Percentiles rank a stretch among this genome's conserved stretches.
phyloP scores from a whole-genome alignment of 345 rosid species.

The Microthlaspi erraticum region DNA sequence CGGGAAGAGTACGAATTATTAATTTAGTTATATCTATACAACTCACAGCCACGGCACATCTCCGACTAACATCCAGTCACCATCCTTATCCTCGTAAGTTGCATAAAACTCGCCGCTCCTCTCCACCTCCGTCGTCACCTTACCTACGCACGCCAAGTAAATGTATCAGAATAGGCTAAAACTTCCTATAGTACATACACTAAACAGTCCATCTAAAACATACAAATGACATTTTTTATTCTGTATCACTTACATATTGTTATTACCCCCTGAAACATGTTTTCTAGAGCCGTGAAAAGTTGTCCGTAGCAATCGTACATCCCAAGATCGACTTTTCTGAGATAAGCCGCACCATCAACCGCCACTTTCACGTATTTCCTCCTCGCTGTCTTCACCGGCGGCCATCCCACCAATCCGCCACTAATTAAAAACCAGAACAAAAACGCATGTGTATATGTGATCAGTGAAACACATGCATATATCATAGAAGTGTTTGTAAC shows the following conservation, averaged over 20 bases:
- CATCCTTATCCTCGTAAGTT: slow-evolving; percentile 80
- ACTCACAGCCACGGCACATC: slow-evolving; percentile 94
- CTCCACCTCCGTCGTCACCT: slow-evolving; percentile 26
- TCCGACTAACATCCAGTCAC: slow-evolving; percentile 90
- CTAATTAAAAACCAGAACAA: slow-evolving; percentile 34
- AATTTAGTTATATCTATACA: background rate
- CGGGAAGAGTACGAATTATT: background rate
- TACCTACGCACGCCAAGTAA: slow-evolving; percentile 40
- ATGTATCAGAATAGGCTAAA: slow-evolving; percentile 20
- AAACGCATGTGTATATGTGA: background rate
- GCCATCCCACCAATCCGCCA: slow-evolving; percentile 76
- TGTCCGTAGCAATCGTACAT: slow-evolving; percentile 52
- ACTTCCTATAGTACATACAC: too few relatives aligned
- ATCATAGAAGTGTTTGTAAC: background rate
- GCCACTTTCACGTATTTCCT: slow-evolving; percentile 74
- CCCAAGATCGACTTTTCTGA: slow-evolving; percentile 72
- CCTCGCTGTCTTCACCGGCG: slow-evolving; percentile 61
- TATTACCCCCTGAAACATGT: slow-evolving; percentile 60
- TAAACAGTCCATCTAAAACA: background rate
- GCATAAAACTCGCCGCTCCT: slow-evolving; percentile 57
- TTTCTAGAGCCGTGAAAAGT: slow-evolving; percentile 54
- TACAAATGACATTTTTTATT: background rate
- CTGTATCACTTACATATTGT: slow-evolving; percentile 49
- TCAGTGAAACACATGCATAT: slow-evolving; percentile 24
- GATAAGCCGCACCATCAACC: slow-evolving; percentile 74